Percentiles rank a stretch among this genome's conserved stretches.
Conservation (phyloP, 2,329 filamentous ascomycete genomes). For the Aspergillus sp. region DNA sequence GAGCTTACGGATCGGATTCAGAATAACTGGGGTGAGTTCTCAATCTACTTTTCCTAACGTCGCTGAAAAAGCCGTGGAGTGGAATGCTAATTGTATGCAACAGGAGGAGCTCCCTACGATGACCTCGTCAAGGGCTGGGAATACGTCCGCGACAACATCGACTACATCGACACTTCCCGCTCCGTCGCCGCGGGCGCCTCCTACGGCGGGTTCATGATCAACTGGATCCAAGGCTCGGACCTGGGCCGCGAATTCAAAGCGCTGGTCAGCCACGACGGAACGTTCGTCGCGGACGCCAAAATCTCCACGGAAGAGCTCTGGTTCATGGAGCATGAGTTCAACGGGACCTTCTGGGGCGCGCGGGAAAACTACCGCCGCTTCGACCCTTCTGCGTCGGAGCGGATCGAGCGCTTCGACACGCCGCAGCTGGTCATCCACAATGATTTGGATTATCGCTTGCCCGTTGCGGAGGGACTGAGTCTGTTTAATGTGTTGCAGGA, state of each 20-base stretch:
- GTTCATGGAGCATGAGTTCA: constrained; percentile 58
- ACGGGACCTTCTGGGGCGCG: constrained; percentile 57
- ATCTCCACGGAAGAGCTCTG: constrained; percentile 57
- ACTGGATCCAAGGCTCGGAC: constrained; percentile 89
- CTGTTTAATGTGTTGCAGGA: constrained; percentile 82
- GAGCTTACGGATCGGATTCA: constrained; percentile 75
- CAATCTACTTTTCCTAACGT: not conserved
- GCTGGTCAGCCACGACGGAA: constrained; percentile 85
- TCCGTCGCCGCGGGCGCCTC: constrained; percentile 48
- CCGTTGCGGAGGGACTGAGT: constrained; percentile 76
- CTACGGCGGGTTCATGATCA: constrained; percentile 54
- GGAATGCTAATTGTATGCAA: not conserved
- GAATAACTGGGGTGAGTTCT: constrained; percentile 70
- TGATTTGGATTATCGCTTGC: constrained; percentile 82
- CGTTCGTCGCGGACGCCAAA: constrained; percentile 67
- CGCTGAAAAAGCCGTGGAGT: not conserved
- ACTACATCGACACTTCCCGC: constrained; percentile 43
- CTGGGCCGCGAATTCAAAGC: constrained; percentile 85
- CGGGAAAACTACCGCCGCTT: constrained; percentile 68
- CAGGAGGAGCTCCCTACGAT: constrained; percentile 65
- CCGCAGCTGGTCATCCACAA: constrained; percentile 85
- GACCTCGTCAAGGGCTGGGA: constrained; percentile 81
- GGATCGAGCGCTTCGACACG: constrained; percentile 72
- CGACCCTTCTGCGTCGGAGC: constrained; percentile 64
- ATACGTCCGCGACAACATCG: constrained; percentile 58